Base-by-base conservation (phyloP, 305 asterid genomes). In the Fraxinus sp. region DNA sequence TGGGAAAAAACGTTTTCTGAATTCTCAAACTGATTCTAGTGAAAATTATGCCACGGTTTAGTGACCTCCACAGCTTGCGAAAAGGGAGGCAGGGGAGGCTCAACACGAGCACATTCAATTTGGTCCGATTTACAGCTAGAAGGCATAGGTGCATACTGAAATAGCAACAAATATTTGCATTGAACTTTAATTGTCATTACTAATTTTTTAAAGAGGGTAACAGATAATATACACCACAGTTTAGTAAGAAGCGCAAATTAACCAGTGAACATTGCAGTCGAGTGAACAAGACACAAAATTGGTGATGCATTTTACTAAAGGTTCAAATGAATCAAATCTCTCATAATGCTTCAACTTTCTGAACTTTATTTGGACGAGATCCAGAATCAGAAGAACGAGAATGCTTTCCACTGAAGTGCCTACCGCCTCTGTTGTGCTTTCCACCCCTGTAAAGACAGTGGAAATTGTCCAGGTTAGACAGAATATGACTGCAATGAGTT, bases 291-390 rank as follows among this genome's bases (percentile, higher is more conserved):
- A 66, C 76, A 82, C 88, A 89, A 88, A 87, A 90, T 87, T 89
- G 89, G 80, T 26, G 71, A 57, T 46, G 55, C 72, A 18, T 79
- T 68, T 39, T 37, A 32, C 55, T 13, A 2, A 41, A 49, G 5
- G 33, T 59, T 9, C 49, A 32, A 26, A 26, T 26, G 28, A 26
- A 26, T 26, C 28, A 26, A 11, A 28, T 26, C 26, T 74, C 74
- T 87, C 87, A 88, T 26, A 84, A 85, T 10, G 90, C 90, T 84
- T 84, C 84, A 82, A 89, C 92, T 84, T 91, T 96, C 89, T 88
- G 98, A 80, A 80, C 83, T 84, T 96, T 96, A 81, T 87, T 90
- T 5, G 92, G 90, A 75, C 94, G 95, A 72, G 71, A 79, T n/a
- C 84, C 83, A 0, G 86, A 81, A 79, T 92, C 98, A 32, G 96